Conservation (phyloP, 805 yeast species). For the Pichia scutulata region DNA sequence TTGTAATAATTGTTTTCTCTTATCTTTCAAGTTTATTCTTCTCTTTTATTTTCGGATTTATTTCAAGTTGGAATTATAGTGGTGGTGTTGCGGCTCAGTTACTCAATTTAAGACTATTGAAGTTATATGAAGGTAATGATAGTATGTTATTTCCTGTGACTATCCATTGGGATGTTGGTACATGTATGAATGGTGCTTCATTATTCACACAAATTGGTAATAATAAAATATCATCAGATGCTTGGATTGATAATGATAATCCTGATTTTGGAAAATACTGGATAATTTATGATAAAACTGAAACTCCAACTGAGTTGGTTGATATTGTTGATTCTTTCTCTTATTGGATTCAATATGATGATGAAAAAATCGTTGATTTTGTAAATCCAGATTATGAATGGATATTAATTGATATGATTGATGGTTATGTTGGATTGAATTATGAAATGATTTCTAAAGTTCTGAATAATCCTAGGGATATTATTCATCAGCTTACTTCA, state of each 20-base stretch:
- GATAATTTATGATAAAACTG: slow-evolving; percentile 71
- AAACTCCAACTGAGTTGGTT: slow-evolving; percentile 34
- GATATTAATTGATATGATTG: slow-evolving; percentile 33
- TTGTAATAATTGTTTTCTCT: slow-evolving; percentile 26
- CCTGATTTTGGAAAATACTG: slow-evolving; percentile 10
- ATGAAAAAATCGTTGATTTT: slow-evolving; percentile 20
- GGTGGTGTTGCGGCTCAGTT: slow-evolving; percentile 69
- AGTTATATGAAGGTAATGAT: background rate
- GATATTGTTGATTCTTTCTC: slow-evolving; percentile 30
- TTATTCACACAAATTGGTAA: slow-evolving; percentile 58
- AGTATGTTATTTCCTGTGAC: slow-evolving; percentile 18
- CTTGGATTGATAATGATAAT: background rate
- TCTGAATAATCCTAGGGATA: slow-evolving; percentile 8
- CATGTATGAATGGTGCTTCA: slow-evolving; percentile 85
- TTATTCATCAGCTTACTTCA: background rate
- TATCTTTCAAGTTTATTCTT: slow-evolving; percentile 27
- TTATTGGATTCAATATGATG: slow-evolving; percentile 39
- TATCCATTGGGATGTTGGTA: slow-evolving; percentile 70
- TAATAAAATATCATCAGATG: slow-evolving; percentile 8
- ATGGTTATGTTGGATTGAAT: slow-evolving; percentile 37
- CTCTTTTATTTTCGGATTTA: slow-evolving; percentile 46
- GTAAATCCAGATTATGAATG: slow-evolving; percentile 31
- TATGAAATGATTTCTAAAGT: slow-evolving; percentile 4
- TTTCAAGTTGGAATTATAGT: slow-evolving; percentile 76
- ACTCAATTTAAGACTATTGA: slow-evolving; percentile 34